phyloP scores from a whole-genome alignment of 106 monocot species.

The Dioscorea zingiberensis region DNA sequence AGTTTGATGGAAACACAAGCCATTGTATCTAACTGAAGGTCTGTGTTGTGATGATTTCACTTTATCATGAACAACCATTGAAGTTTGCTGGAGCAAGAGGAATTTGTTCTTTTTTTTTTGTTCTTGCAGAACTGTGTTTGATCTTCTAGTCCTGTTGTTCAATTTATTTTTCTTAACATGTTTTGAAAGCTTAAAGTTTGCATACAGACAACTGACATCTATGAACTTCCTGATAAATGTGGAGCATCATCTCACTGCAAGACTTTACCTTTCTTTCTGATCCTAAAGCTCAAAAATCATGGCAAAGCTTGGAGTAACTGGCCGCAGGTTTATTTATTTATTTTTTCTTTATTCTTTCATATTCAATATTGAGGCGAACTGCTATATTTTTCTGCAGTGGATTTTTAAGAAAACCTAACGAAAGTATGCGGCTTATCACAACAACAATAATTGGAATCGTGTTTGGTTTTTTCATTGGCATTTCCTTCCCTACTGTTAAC shows the following conservation, averaged over 20 bases:
- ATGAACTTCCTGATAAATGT: background rate
- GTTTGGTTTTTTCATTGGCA: conserved; percentile 67
- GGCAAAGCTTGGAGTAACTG: background rate
- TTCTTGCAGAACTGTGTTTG: too few relatives aligned
- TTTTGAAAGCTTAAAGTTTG: background rate
- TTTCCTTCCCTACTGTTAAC: conserved; percentile 47
- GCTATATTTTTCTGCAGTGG: background rate
- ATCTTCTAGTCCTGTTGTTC: too few relatives aligned
- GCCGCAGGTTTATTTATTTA: background rate
- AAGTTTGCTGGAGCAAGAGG: too few relatives aligned
- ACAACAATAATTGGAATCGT: conserved; percentile 49
- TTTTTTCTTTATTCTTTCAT: background rate
- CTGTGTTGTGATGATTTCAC: too few relatives aligned
- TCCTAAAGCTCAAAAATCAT: background rate
- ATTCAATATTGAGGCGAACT: background rate
- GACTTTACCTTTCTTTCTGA: background rate
- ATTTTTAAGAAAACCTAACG: conserved; percentile 42
- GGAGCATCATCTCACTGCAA: background rate
- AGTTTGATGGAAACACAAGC: too few relatives aligned
- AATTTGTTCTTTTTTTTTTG: too few relatives aligned
- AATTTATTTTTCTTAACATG: background rate
- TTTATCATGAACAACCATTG: too few relatives aligned
- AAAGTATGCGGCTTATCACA: conserved; percentile 51
- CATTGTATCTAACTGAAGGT: too few relatives aligned
- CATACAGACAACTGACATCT: background rate